Evolutionary conservation across 441 rosid genomes (phyloP), one percentile per base, ranked within the genome.

Genomic region (Viola pubescens): DNA sequence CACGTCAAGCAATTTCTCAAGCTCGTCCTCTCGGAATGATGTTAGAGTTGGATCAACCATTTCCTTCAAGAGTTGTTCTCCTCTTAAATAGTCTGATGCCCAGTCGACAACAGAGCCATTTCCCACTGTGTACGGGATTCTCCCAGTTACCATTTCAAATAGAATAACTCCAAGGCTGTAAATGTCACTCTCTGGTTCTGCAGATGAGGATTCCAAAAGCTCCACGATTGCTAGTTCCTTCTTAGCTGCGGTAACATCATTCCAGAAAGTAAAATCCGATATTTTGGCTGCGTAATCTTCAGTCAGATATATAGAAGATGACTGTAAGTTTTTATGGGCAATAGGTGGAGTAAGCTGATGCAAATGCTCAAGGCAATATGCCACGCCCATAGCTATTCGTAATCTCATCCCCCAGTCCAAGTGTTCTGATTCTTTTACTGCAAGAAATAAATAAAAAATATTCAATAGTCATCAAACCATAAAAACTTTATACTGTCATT

Each of bases 281-380:
- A 92, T 55, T 78, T 92, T 92, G 56, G 94, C 97, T 4, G 98
- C 98, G n/a, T 87, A 84, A 62, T 92, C 98, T 76, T 89, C 97
- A 0, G 89, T 77, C 49, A 89, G 83, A 76, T 80, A 83, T 51
- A 92, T 65, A 8, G 83, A 79, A 43, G 88, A 81, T 9, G 97
- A 83, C 65, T 77, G 84, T 61, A 92, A 76, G 64, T 73, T 81
- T 65, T 73, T 60, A 52, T 75, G 90, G 60, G 75, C 60, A 19
- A 88, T 63, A 7, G 94, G 89, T 54, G 97, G 99, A 70, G 65
- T 72, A 59, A 81, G 74, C 69, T 80, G 88, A 79, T 90, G 99
- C 94, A 86, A 80, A 70, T 90, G 82, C 58, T 90, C 95, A 14
- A 94, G 85, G 77, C 96, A 94, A 75, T 90, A 88, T 38, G 95